A percentile compares a stretch with the other conserved stretches of the same genome.
Evolutionary conservation across 2,329 filamentous ascomycete species (phyloP).

Genomic region (Phialophora macrospora): DNA sequence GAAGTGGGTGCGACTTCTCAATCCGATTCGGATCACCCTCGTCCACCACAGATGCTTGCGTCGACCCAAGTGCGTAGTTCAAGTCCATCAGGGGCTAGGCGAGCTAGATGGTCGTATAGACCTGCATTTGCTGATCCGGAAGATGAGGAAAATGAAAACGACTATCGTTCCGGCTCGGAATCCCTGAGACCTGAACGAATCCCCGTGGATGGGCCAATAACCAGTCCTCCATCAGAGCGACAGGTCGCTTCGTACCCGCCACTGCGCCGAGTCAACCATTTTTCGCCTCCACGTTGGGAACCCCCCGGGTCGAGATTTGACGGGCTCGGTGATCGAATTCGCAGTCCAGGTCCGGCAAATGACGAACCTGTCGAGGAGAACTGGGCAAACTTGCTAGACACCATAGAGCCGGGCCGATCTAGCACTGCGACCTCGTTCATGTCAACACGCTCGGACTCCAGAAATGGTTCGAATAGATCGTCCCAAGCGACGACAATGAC

Average conservation of each 20-base stretch:
- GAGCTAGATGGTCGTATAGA: slow-evolving; percentile 12
- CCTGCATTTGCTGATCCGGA: slow-evolving; percentile 16
- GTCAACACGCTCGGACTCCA: slow-evolving; percentile 61
- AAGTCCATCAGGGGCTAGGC: slow-evolving; percentile 16
- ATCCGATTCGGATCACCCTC: slow-evolving; percentile 24
- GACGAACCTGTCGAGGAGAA: slow-evolving; percentile 54
- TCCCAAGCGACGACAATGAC: slow-evolving; percentile 46
- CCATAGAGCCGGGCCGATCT: slow-evolving; percentile 80
- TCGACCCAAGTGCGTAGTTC: neutral
- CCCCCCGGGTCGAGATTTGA: slow-evolving; percentile 55
- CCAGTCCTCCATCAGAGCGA: slow-evolving; percentile 33
- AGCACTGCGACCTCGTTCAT: slow-evolving; percentile 83
- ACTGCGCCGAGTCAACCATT: slow-evolving; percentile 45
- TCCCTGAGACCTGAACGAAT: slow-evolving; percentile 15
- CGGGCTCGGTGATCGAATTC: slow-evolving; percentile 81
- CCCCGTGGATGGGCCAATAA: slow-evolving; percentile 22
- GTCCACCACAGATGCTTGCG: slow-evolving; percentile 12
- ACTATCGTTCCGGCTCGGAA: slow-evolving; percentile 50
- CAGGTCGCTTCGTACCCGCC: slow-evolving; percentile 34
- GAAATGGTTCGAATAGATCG: slow-evolving; percentile 40
- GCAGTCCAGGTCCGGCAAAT: slow-evolving; percentile 71
- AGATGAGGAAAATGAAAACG: slow-evolving; percentile 25
- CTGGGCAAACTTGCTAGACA: slow-evolving; percentile 82
- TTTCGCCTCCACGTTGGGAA: slow-evolving; percentile 32
- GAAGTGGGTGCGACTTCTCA: slow-evolving; percentile 37